Conservation (phyloP, 2,329 filamentous ascomycete species). For the Aspergillus bombycis region DNA sequence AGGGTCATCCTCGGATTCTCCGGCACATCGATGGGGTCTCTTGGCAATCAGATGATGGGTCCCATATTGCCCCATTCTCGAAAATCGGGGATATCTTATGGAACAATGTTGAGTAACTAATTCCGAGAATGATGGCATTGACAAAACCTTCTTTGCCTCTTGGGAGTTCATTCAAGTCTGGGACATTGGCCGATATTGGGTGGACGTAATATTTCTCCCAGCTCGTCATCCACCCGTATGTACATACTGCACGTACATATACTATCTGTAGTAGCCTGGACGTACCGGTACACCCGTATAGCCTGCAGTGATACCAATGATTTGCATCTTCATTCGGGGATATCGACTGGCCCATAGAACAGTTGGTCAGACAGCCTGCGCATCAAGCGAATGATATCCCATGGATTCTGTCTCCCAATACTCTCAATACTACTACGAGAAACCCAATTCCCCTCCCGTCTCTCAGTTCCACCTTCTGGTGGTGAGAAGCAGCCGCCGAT, state of each 20-base stretch:
- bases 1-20: conserved; percentile 18
- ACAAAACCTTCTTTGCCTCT: background rate
- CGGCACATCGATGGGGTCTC: conserved; percentile 20
- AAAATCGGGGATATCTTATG: conserved; percentile 4
- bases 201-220: too few species aligned
- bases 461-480: background rate
- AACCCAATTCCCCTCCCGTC: background rate
- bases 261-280: too few species aligned
- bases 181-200: background rate
- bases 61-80: conserved; percentile 7
- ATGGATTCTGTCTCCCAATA: background rate
- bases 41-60: conserved; percentile 26
- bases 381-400: background rate
- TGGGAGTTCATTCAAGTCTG: background rate
- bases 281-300: too few species aligned
- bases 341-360: background rate
- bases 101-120: conserved; percentile 2
- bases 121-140: background rate
- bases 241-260: background rate
- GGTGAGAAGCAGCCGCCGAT: background rate
- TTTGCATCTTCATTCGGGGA: background rate
- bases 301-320: background rate
- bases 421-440: background rate
- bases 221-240: too few species aligned
- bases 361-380: background rate